Evolutionary conservation across 2,329 filamentous ascomycete genomes (phyloP).

Genomic region (Fusarium albosuccineum): DNA sequence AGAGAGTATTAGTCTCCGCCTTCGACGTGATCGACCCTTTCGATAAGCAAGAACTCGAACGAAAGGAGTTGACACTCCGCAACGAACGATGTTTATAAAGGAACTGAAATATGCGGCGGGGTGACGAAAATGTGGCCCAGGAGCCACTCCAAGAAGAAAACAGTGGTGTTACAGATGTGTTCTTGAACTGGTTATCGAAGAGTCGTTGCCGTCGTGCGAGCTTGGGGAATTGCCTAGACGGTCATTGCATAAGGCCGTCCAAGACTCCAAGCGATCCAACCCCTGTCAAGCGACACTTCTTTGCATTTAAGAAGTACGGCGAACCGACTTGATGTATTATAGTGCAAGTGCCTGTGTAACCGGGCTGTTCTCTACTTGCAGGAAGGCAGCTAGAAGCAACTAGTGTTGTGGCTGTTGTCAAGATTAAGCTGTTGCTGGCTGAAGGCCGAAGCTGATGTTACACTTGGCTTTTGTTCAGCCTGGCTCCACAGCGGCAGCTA

Average conservation of each 20-base stretch:
- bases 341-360: neutral
- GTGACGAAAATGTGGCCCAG: neutral
- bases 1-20: neutral
- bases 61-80: neutral
- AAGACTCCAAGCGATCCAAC: neutral
- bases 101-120: neutral
- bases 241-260: neutral
- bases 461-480: neutral
- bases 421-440: neutral
- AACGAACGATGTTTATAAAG: slow-evolving; percentile 14
- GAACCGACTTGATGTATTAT: neutral
- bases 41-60: slow-evolving; percentile 1
- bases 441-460: neutral
- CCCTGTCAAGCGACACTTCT: neutral
- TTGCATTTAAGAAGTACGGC: neutral
- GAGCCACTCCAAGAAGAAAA: neutral
- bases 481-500: neutral
- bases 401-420: slow-evolving; percentile 20
- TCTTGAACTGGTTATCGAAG: neutral
- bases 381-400: neutral
- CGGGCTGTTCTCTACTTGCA: too few relatives aligned
- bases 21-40: neutral
- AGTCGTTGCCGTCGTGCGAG: neutral
- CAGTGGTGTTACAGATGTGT: neutral
- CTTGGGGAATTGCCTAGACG: neutral